Percentiles rank a stretch among this genome's conserved stretches.
Evolutionary conservation across 2,329 filamentous ascomycete genomes (phyloP).

Genomic region (Teratosphaeria zuluensis): DNA sequence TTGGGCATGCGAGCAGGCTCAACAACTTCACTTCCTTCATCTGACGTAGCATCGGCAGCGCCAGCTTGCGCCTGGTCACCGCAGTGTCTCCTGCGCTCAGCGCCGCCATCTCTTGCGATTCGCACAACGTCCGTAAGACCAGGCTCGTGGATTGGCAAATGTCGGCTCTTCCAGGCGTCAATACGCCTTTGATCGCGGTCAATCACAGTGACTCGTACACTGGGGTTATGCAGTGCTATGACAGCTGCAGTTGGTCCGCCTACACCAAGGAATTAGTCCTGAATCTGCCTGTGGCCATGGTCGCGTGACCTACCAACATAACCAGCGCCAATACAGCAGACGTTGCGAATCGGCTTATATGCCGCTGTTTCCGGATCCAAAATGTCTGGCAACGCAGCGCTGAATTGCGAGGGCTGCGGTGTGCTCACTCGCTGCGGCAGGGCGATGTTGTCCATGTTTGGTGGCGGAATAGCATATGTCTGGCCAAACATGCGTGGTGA

Average conservation of each 20-base stretch:
- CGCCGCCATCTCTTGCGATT: slow-evolving; percentile 42
- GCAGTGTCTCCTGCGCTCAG: slow-evolving; percentile 29
- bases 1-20: slow-evolving; percentile 45
- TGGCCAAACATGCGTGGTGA: slow-evolving; percentile 8
- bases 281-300: not conserved
- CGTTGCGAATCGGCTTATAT: slow-evolving; percentile 26
- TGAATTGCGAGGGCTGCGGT: slow-evolving; percentile 4
- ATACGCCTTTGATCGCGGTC: slow-evolving; percentile 58
- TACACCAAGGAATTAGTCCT: not conserved
- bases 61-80: slow-evolving; percentile 10
- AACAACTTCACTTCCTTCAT: not conserved
- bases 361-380: slow-evolving; percentile 11
- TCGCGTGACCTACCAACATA: slow-evolving; percentile 54
- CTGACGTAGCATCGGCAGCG: not conserved
- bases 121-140: slow-evolving; percentile 58
- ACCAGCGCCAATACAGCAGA: slow-evolving; percentile 66
- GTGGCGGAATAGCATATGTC: slow-evolving; percentile 6
- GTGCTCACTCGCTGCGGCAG: slow-evolving; percentile 9
- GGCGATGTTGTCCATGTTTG: slow-evolving; percentile 5
- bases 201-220: slow-evolving; percentile 62
- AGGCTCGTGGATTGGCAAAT: slow-evolving; percentile 69
- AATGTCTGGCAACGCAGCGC: slow-evolving; percentile 9
- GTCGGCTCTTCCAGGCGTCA: slow-evolving; percentile 59
- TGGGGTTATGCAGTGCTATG: slow-evolving; percentile 61
- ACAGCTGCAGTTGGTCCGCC: slow-evolving; percentile 62